Percentiles rank a stretch among this genome's conserved stretches.
phyloP scores from a whole-genome alignment of 306 rosid genomes.

The Purshia tridentata region DNA sequence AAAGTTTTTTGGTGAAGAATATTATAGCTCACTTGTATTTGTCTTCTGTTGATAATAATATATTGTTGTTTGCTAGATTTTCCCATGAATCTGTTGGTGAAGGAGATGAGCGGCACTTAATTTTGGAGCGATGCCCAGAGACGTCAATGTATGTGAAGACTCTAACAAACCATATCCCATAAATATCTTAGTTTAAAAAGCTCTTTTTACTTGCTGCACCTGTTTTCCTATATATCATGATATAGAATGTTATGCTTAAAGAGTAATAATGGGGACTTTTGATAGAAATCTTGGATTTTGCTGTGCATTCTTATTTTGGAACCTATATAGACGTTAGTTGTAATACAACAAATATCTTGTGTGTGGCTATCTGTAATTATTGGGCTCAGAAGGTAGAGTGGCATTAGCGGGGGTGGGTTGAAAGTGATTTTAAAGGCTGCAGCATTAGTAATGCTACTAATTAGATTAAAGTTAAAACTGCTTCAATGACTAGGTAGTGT shows the following conservation, averaged over 20 bases:
- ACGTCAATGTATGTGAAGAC: slow-evolving; percentile 69
- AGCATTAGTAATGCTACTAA: neutral
- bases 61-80: slow-evolving; percentile 54
- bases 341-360: neutral
- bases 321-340: neutral
- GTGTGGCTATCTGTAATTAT: neutral
- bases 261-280: neutral
- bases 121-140: slow-evolving; percentile 84
- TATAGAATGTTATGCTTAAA: neutral
- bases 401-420: neutral
- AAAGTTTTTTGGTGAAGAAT: neutral
- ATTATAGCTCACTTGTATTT: neutral
- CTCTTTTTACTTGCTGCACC: neutral
- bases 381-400: neutral
- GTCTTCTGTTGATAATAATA: slow-evolving; percentile 8
- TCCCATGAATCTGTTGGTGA: slow-evolving; percentile 92
- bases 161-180: neutral
- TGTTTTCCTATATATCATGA: neutral
- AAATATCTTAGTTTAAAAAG: neutral
- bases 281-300: neutral
- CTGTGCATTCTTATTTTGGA: neutral
- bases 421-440: neutral
- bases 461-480: neutral
- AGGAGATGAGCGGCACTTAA: slow-evolving; percentile 90
- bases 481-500: neutral